phyloP scores from a whole-genome alignment of 2,329 filamentous ascomycete species.

The Penicillium sp. region DNA sequence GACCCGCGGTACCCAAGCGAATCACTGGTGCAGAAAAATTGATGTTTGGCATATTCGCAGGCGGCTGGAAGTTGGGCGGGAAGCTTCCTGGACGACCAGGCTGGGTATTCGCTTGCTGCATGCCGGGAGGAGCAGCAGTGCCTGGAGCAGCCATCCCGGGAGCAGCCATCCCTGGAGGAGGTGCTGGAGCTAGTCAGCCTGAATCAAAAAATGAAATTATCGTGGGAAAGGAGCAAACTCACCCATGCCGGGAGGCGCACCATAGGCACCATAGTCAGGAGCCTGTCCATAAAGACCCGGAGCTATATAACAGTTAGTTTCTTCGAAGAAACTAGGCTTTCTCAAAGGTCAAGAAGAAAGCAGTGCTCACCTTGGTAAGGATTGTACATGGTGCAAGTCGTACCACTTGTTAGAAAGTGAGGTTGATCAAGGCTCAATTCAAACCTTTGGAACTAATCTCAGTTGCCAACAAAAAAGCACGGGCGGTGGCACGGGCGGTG shows the following conservation, averaged over 20 bases:
- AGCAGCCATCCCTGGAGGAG: constrained; percentile 76
- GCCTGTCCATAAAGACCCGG: constrained; percentile 66
- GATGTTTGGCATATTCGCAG: constrained; percentile 91
- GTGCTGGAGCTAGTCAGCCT: constrained; percentile 49
- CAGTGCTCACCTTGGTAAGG: constrained; percentile 42
- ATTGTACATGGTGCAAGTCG: constrained; percentile 41
- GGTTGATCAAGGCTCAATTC: constrained; percentile 5
- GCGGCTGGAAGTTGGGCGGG: constrained; percentile 80
- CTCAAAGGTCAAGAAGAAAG: neutral
- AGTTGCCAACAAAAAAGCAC: neutral
- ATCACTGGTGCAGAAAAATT: constrained; percentile 98
- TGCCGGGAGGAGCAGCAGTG: constrained; percentile 72
- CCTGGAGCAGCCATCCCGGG: constrained; percentile 79
- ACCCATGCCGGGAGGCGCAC: constrained; percentile 80
- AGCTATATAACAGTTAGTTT: constrained; percentile 27
- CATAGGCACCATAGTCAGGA: constrained; percentile 70
- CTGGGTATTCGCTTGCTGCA: constrained; percentile 71
- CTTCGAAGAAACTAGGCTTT: neutral
- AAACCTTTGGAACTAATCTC: neutral
- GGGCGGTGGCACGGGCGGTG: constrained; percentile 2
- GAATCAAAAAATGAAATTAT: constrained; percentile 10
- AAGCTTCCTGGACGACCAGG: constrained; percentile 77
- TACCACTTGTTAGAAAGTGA: neutral
- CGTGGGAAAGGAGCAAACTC: constrained; percentile 34
- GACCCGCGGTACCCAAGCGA: constrained; percentile 73